Conservation (phyloP, 2,329 filamentous ascomycete species). For the Colletotrichum horii region DNA sequence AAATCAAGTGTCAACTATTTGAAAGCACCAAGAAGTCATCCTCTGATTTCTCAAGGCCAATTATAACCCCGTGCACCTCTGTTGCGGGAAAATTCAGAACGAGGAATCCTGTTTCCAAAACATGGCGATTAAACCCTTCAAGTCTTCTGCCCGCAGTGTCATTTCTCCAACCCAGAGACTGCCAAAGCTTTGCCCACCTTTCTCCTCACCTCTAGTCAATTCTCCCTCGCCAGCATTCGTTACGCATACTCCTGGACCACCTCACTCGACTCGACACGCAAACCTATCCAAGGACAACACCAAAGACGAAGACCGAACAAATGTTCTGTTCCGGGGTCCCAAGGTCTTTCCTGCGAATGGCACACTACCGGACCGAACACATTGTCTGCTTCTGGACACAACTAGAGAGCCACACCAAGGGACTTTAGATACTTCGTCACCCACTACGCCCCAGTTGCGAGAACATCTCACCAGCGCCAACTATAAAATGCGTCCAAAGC, state of each 20-base stretch:
- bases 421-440: background rate
- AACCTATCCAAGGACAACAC: rapidly evolving
- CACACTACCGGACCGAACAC: too few relatives aligned
- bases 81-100: too few relatives aligned
- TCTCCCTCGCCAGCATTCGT: background rate
- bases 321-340: rapidly evolving
- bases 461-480: background rate
- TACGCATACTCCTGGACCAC: background rate
- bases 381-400: background rate
- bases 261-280: background rate
- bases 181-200: too few relatives aligned
- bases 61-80: too few relatives aligned
- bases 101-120: too few relatives aligned
- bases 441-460: background rate
- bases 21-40: background rate
- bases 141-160: too few relatives aligned
- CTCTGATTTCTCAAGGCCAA: background rate
- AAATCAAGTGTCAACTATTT: rapidly evolving
- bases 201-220: background rate
- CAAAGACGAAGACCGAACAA: background rate
- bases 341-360: background rate
- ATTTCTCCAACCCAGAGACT: too few relatives aligned
- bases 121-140: background rate
- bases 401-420: background rate
- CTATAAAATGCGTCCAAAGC: background rate